Conservation (phyloP, 306 rosid genomes). For the Pterocarpus macrocarpus region DNA sequence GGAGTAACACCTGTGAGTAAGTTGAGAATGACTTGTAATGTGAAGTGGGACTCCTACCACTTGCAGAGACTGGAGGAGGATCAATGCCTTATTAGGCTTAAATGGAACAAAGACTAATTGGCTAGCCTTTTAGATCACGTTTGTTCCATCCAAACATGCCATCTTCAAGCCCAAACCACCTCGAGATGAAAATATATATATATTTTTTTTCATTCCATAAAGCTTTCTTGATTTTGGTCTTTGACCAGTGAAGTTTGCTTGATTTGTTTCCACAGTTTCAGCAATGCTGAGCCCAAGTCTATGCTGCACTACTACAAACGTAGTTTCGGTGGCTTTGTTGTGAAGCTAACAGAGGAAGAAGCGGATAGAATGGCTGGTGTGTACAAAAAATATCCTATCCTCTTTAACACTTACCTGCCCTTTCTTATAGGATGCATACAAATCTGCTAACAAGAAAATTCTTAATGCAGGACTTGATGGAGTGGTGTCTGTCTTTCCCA, state of each 20-base stretch:
- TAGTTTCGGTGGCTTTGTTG: conserved; percentile 63
- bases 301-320: conserved; percentile 47
- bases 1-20: too few relatives aligned
- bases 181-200: not conserved
- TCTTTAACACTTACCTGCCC: not conserved
- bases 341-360: conserved; percentile 51
- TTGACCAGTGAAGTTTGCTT: not conserved
- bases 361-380: conserved; percentile 51
- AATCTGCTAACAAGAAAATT: not conserved
- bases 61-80: too few relatives aligned
- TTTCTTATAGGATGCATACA: not conserved
- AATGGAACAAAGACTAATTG: too few relatives aligned
- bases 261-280: conserved; percentile 18
- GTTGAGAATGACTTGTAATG: too few relatives aligned
- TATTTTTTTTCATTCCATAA: conserved; percentile 5
- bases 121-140: too few relatives aligned
- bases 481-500: conserved; percentile 65
- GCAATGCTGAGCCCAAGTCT: conserved; percentile 32
- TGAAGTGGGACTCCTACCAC: too few relatives aligned
- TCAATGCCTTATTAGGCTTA: too few relatives aligned
- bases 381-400: not conserved
- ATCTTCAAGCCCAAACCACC: not conserved
- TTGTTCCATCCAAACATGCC: too few relatives aligned
- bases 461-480: conserved; percentile 51
- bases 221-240: not conserved